Base-by-base conservation (phyloP, 2,329 filamentous ascomycete species). In the Penicillium sp. region DNA sequence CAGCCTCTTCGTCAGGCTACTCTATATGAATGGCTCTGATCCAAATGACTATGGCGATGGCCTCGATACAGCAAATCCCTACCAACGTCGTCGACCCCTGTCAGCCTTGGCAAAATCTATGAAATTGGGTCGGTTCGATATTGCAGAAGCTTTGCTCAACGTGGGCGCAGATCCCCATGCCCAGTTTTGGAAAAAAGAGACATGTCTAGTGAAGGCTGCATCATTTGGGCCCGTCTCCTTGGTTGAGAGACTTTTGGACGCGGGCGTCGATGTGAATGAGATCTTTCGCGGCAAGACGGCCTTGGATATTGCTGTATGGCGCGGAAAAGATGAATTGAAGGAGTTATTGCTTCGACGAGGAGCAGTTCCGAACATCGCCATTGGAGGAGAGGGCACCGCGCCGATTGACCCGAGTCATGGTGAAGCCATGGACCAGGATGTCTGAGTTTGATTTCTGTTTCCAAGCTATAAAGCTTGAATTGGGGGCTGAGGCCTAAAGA, bases 271-370 rank as follows among this genome's bases (percentile, higher is more conserved):
- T 18, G 49, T 51, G 13, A 47, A 51, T 24, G 49, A 34, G 14
- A 24, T 34, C n/a, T 21, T 41, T 10, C 16, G 9, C 24, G 42
- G 13, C 13, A 6, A 51, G 24, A 46, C 18, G 10, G 11, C 48
- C 29, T 43, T 51, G 3, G 32, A 46, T 16, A 9, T 46, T 36
- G 48, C 48, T 39, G 4, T 51, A 11, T 51, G 41, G 41, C 10
- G 21, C 24, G 3, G 32, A 7, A 34, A 46, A 8, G 18, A 22
- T 6, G 42, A 46, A 16, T 27, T 46, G 24, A 34, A 18, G 2
- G 48, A 45, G n/a, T 24, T 45, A 16, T 27, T 51, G 9, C 49
- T 46, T 46, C 42, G 42, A 16, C 10, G 34, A n/a, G 49, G 48
- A 46, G 42, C 48, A 40, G 8, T 45, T 31, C 32, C 41, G 3